These are phyloP conservation scores for Rhexocercosporidium sp. DNA, from an alignment of 2,329 filamentous ascomycete genomes.

Conservation along the genomic window DNA sequence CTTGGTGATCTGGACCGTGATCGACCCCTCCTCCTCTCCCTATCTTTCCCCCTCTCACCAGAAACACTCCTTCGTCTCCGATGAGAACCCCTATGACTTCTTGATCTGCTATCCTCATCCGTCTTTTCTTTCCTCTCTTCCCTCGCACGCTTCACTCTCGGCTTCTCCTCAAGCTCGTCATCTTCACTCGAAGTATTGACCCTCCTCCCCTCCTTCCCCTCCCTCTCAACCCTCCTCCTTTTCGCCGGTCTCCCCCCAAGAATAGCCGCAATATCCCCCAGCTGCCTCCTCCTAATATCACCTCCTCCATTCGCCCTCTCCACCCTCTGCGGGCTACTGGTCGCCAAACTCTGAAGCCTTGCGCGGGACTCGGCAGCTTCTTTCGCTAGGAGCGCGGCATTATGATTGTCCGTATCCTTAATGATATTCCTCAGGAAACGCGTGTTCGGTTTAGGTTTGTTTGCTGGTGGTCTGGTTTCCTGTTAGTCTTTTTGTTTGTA, in stretches of 20 bases:
- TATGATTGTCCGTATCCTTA: constrained; percentile 85
- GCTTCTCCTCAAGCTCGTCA: constrained; percentile 22
- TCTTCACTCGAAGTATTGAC: constrained; percentile 30
- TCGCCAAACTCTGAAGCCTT: constrained; percentile 67
- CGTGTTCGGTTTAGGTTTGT: constrained; percentile 87
- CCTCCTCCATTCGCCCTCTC: constrained; percentile 49
- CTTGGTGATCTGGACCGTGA: constrained; percentile 36
- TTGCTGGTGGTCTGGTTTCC: constrained; percentile 50
- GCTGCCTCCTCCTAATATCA: constrained; percentile 62
- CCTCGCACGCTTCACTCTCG: constrained; percentile 1
- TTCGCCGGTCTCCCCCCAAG: constrained; percentile 48
- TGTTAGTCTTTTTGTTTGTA: constrained; percentile 22
- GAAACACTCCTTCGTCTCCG: constrained; percentile 41
- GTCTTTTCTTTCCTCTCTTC: constrained; percentile 10
- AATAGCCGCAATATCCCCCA: constrained; percentile 66
- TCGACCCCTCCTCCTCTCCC: constrained; percentile 30
- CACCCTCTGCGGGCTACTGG: constrained; percentile 45
- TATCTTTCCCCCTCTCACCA: constrained; percentile 23
- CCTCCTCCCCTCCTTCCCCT: constrained; percentile 7
- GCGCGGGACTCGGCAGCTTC: constrained; percentile 80
- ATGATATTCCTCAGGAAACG: constrained; percentile 88
- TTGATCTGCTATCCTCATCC: constrained; percentile 19
- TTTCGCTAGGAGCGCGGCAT: constrained; percentile 82
- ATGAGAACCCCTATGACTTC: constrained; percentile 35
- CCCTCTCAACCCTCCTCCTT: constrained; percentile 32